Conservation (phyloP, 2,329 filamentous ascomycete species). For the Pyrenochaeta sp. region DNA sequence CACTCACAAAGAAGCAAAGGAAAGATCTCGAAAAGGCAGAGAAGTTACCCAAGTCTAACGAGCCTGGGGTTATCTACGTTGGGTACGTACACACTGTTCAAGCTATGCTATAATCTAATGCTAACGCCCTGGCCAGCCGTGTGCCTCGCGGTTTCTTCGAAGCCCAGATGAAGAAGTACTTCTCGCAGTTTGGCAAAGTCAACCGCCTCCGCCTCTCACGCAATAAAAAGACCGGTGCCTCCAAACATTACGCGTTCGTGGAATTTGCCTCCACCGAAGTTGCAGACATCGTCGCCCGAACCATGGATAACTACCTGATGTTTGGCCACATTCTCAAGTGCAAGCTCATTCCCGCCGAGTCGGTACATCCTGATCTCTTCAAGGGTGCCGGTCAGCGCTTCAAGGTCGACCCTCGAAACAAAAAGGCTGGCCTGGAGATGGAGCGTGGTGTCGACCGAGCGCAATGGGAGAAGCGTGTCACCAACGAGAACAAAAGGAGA, state of each 20-base stretch:
- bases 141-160: constrained; percentile 98
- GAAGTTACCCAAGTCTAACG: constrained; percentile 61
- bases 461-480: constrained; percentile 79
- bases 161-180: constrained; percentile 92
- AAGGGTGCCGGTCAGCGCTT: constrained; percentile 90
- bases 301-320: constrained; percentile 97
- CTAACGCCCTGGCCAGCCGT: constrained; percentile 59
- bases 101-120: background rate
- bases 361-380: constrained; percentile 83
- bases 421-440: constrained; percentile 79
- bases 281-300: constrained; percentile 91
- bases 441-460: constrained; percentile 76
- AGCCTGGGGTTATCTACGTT: constrained; percentile 85
- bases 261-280: constrained; percentile 81
- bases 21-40: constrained; percentile 60
- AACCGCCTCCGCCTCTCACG: constrained; percentile 81
- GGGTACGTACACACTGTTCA: constrained; percentile 58
- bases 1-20: constrained; percentile 38
- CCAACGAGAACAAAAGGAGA: constrained; percentile 76
- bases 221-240: constrained; percentile 89
- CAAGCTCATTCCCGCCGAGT: constrained; percentile 76
- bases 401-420: constrained; percentile 87
- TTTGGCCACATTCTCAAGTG: constrained; percentile 95
- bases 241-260: constrained; percentile 94
- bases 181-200: constrained; percentile 90